Evolutionary conservation across 768 basidiomycete genomes (phyloP).

Genomic region (Podaxis sp.): DNA sequence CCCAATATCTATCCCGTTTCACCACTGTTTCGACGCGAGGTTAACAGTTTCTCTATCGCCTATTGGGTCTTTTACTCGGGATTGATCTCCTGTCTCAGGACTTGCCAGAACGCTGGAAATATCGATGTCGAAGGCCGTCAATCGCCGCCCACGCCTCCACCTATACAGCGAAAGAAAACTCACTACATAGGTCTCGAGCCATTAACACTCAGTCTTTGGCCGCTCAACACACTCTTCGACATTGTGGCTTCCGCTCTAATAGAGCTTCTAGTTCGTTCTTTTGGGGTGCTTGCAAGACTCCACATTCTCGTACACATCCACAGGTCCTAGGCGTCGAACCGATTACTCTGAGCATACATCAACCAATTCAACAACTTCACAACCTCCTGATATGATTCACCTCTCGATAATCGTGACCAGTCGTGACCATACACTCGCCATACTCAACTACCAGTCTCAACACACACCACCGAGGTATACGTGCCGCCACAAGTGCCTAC

Average conservation of each 20-base stretch:
- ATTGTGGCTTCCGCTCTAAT: background rate
- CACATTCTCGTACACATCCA: background rate
- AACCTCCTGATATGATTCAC: background rate
- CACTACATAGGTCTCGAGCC: background rate
- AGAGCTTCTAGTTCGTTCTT: background rate
- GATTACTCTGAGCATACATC: background rate
- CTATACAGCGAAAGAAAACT: background rate
- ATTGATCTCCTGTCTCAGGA: background rate
- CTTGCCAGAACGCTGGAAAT: no score
- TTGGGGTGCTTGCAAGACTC: background rate
- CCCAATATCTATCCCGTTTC: no score
- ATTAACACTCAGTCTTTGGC: background rate
- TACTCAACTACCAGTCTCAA: no score
- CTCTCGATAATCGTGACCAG: background rate
- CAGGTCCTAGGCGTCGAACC: background rate
- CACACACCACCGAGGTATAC: background rate
- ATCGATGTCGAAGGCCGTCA: no score
- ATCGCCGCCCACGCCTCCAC: background rate
- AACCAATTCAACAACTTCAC: background rate
- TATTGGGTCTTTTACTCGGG: no score
- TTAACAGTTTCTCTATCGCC: no score
- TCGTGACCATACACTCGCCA: background rate
- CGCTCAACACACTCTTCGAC: background rate
- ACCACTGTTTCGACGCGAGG: no score
- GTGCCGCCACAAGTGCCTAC: background rate